phyloP scores from a whole-genome alignment of 345 rosid species.

The Odontarrhena argentea region DNA sequence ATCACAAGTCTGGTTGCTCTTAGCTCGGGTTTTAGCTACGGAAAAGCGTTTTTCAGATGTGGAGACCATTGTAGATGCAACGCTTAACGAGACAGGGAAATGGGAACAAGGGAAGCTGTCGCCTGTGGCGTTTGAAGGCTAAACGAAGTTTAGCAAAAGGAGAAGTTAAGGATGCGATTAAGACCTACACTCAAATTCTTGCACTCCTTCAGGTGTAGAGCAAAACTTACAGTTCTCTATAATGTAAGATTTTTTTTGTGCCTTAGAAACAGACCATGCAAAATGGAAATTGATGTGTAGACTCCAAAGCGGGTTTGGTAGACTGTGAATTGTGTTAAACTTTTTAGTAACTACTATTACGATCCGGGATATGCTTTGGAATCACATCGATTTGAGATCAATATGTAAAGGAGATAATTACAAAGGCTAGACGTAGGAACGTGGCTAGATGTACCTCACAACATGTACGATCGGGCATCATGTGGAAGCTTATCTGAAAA shows the following conservation, averaged over 20 bases:
- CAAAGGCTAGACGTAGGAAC: too few species aligned
- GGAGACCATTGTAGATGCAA: conserved; percentile 58
- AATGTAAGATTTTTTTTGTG: too few species aligned
- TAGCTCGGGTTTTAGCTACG: conserved; percentile 78
- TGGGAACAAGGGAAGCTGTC: conserved; percentile 86
- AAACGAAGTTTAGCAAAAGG: conserved; percentile 73
- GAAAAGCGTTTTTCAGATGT: conserved; percentile 61
- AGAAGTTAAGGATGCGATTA: conserved; percentile 52
- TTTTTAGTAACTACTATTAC: too few species aligned
- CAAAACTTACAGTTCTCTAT: conserved; percentile 53
- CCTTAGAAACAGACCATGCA: too few species aligned
- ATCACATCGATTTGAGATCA: too few species aligned
- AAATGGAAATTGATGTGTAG: too few species aligned
- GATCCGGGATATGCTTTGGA: too few species aligned
- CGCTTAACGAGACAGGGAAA: conserved; percentile 69
- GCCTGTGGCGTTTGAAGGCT: conserved; percentile 75
- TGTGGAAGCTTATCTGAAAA: conserved; percentile 88
- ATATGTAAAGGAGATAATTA: too few species aligned
- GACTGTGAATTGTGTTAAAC: too few species aligned
- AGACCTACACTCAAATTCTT: conserved; percentile 70
- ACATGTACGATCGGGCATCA: conserved; percentile 75
- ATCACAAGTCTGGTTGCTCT: conserved; percentile 71
- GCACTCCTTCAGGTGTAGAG: conserved; percentile 74
- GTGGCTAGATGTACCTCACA: conserved; percentile 64
- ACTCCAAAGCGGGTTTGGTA: too few species aligned